Conservation (phyloP, 805 yeast species). For the Ogataea methylovora region DNA sequence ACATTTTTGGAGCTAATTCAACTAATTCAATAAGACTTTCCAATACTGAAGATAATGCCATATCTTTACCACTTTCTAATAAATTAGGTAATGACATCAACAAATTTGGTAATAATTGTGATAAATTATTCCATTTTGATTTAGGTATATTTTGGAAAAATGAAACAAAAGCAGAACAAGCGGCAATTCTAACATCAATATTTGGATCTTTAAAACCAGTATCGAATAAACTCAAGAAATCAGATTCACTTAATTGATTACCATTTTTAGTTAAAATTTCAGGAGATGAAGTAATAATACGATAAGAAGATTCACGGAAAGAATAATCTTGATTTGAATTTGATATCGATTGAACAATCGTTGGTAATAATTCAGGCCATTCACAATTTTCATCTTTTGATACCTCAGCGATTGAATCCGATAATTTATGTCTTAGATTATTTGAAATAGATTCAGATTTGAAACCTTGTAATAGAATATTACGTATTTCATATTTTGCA, state of each 20-base stretch:
- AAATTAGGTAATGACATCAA: slow-evolving; percentile 84
- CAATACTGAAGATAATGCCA: slow-evolving; percentile 78
- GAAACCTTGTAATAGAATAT: slow-evolving; percentile 67
- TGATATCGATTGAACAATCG: slow-evolving; percentile 60
- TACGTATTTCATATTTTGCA: slow-evolving; percentile 56
- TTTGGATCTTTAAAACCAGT: slow-evolving; percentile 72
- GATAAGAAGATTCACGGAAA: slow-evolving; percentile 83
- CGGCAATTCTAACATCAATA: slow-evolving; percentile 84
- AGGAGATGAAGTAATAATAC: slow-evolving; percentile 83
- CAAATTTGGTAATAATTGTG: slow-evolving; percentile 74
- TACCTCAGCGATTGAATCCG: slow-evolving; percentile 91
- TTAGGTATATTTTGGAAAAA: slow-evolving; percentile 80
- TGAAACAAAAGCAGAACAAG: slow-evolving; percentile 88
- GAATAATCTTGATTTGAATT: slow-evolving; percentile 40
- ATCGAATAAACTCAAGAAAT: slow-evolving; percentile 57
- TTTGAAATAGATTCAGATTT: slow-evolving; percentile 50
- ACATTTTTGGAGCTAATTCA: slow-evolving; percentile 90
- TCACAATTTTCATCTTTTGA: slow-evolving; percentile 57
- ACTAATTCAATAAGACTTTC: slow-evolving; percentile 87
- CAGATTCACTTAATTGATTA: slow-evolving; percentile 29
- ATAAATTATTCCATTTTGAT: slow-evolving; percentile 66
- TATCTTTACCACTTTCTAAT: slow-evolving; percentile 69
- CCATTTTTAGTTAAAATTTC: slow-evolving; percentile 48
- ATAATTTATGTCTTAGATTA: slow-evolving; percentile 79
- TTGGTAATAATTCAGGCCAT: slow-evolving; percentile 79